Percentiles rank a stretch among this genome's conserved stretches.
Conservation (phyloP, 2,329 filamentous ascomycete species). For the Herpotrichia juniperi region DNA sequence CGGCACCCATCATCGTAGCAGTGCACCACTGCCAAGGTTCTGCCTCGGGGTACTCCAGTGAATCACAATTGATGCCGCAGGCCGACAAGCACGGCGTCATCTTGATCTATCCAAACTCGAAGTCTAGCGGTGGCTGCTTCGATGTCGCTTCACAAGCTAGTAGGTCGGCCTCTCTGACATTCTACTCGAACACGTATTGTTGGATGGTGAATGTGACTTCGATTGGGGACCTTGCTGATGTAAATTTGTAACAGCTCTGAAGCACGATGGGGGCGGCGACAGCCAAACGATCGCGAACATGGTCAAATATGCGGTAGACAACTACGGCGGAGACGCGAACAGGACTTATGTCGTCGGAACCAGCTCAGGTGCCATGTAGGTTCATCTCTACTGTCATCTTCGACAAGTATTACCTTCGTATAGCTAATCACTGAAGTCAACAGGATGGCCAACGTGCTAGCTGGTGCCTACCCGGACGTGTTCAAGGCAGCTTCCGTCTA, state of each 20-base stretch:
- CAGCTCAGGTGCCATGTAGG: slow-evolving; percentile 33
- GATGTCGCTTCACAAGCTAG: slow-evolving; percentile 24
- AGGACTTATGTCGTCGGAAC: slow-evolving; percentile 28
- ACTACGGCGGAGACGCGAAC: slow-evolving; percentile 21
- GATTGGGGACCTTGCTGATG: neutral
- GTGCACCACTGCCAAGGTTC: slow-evolving; percentile 27
- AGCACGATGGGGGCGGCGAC: slow-evolving; percentile 28
- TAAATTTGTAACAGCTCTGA: slow-evolving; percentile 15
- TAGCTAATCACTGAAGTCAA: neutral
- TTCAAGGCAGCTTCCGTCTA: slow-evolving; percentile 29
- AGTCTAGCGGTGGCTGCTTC: slow-evolving; percentile 25
- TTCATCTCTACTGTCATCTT: neutral
- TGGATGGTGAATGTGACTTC: neutral
- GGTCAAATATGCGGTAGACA: slow-evolving; percentile 25
- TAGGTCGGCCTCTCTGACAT: slow-evolving; percentile 7
- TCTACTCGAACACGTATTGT: neutral
- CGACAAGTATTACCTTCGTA: slow-evolving; percentile 45
- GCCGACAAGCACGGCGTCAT: slow-evolving; percentile 25
- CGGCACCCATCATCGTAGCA: slow-evolving; percentile 41
- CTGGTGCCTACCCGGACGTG: slow-evolving; percentile 26
- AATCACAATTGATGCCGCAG: slow-evolving; percentile 16
- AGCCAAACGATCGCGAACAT: slow-evolving; percentile 26
- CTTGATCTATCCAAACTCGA: slow-evolving; percentile 27
- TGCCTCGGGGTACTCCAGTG: slow-evolving; percentile 16
- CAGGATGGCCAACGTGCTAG: slow-evolving; percentile 37